Evolutionary conservation across 441 rosid species (phyloP).

Genomic region (Melastoma candidum): DNA sequence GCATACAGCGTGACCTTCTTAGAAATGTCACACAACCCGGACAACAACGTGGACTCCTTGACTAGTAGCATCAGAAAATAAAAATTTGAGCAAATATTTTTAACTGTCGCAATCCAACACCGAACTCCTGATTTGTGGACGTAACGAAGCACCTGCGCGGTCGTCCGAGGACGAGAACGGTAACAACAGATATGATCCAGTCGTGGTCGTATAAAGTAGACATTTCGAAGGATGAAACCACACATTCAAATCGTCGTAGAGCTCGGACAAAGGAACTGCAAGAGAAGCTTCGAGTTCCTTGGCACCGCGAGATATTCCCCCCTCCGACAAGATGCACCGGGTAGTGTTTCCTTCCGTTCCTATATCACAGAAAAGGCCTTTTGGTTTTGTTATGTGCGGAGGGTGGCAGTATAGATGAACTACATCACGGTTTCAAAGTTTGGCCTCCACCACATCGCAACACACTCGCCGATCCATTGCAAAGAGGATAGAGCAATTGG

Average conservation of each 20-base stretch:
- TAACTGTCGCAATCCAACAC: no score
- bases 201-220: no score
- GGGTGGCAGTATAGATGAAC: conserved; percentile 64
- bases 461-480: conserved; percentile 88
- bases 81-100: no score
- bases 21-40: no score
- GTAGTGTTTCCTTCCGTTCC: conserved; percentile 94
- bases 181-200: no score
- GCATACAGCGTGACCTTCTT: no score
- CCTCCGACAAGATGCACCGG: conserved; percentile 87
- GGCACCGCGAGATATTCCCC: conserved; percentile 96
- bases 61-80: no score
- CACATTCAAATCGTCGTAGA: conserved; percentile 97
- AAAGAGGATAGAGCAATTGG: background rate
- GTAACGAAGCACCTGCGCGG: no score
- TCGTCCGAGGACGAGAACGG: no score
- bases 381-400: conserved; percentile 91
- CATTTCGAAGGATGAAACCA: no score
- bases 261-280: conserved; percentile 98
- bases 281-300: conserved; percentile 81
- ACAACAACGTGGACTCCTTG: no score
- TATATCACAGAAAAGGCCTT: conserved; percentile 44
- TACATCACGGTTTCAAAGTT: conserved; percentile 96
- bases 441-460: conserved; percentile 99
- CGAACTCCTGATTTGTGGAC: no score